A percentile compares a stretch with the other conserved stretches of the same genome.
These are phyloP conservation scores for Akanthomyces muscarius DNA, from an alignment of 2,329 filamentous ascomycete species.

Conservation along the genomic window DNA sequence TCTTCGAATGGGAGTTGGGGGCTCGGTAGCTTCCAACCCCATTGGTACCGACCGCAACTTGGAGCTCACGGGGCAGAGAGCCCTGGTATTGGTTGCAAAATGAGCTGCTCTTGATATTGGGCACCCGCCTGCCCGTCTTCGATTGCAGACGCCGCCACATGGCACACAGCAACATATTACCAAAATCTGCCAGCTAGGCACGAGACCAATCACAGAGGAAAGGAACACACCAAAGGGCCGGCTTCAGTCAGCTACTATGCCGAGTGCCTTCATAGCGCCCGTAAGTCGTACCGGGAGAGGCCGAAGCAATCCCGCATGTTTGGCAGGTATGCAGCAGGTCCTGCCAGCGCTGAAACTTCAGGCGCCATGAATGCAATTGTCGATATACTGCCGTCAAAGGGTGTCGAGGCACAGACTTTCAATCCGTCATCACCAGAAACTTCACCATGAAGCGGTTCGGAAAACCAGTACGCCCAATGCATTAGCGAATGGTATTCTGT, in stretches of 20 bases:
- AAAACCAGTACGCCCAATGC: no score
- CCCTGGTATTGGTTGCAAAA: conserved; percentile 22
- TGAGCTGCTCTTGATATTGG: conserved; percentile 19
- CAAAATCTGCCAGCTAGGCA: conserved; percentile 20
- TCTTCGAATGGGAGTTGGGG: conserved; percentile 42
- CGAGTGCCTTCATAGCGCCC: neutral
- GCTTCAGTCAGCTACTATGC: neutral
- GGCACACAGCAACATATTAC: conserved; percentile 8
- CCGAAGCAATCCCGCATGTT: neutral
- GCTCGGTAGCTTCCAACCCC: conserved; percentile 40
- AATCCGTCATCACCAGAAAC: conserved; percentile 16
- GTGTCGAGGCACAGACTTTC: conserved; percentile 20
- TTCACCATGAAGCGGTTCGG: no score
- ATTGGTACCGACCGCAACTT: conserved; percentile 26
- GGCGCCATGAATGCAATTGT: conserved; percentile 2
- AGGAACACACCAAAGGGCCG: neutral
- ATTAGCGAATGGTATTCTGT: no score
- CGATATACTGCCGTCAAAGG: conserved; percentile 14
- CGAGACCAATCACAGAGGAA: conserved; percentile 20
- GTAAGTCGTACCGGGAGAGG: neutral
- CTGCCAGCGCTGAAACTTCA: neutral
- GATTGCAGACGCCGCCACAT: conserved; percentile 13
- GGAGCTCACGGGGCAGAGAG: conserved; percentile 19
- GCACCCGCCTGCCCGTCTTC: conserved; percentile 12
- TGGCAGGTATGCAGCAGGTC: neutral